These are phyloP conservation scores for Acanthamoeba sp. DNA, from an alignment of 208 protist species.

Conservation along the genomic window DNA sequence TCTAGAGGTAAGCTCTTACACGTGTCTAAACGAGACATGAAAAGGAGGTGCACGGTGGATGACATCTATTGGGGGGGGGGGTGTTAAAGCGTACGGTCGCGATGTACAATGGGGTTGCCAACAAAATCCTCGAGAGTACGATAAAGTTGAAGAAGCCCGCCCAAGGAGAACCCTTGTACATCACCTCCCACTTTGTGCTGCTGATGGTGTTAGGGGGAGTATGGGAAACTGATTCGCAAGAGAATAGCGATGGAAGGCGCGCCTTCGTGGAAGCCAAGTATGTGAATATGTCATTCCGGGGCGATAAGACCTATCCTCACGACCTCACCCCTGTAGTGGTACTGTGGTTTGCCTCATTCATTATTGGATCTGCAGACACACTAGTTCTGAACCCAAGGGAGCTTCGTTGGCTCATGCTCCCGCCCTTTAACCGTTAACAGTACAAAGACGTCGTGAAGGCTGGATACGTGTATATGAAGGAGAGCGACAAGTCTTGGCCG, in stretches of 20 bases:
- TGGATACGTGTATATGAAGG: conserved; percentile 34
- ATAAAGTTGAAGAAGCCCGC: neutral
- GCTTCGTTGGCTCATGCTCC: too few species aligned
- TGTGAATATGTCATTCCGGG: neutral
- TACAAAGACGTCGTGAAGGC: conserved; percentile 32
- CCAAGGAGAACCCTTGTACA: neutral
- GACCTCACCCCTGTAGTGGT: conserved; percentile 4
- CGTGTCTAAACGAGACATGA: too few species aligned
- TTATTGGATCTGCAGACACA: too few species aligned
- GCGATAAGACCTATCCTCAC: neutral
- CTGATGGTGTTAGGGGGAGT: neutral
- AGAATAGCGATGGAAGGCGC: neutral
- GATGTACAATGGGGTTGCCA: conserved; percentile 18
- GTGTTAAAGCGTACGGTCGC: neutral
- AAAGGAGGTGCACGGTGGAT: too few species aligned
- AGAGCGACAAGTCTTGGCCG: conserved; percentile 39
- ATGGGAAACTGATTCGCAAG: neutral
- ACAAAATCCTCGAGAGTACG: neutral
- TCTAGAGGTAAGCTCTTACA: conserved; percentile 13
- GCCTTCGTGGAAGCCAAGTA: neutral
- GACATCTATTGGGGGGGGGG: too few species aligned
- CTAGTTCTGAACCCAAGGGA: too few species aligned
- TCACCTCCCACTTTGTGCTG: neutral
- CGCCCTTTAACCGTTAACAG: neutral
- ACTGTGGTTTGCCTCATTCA: neutral